Evolutionary conservation across 2,329 filamentous ascomycete species (phyloP), one percentile per base, ranked within the genome.

Genomic region (Rachicladosporium sp.): DNA sequence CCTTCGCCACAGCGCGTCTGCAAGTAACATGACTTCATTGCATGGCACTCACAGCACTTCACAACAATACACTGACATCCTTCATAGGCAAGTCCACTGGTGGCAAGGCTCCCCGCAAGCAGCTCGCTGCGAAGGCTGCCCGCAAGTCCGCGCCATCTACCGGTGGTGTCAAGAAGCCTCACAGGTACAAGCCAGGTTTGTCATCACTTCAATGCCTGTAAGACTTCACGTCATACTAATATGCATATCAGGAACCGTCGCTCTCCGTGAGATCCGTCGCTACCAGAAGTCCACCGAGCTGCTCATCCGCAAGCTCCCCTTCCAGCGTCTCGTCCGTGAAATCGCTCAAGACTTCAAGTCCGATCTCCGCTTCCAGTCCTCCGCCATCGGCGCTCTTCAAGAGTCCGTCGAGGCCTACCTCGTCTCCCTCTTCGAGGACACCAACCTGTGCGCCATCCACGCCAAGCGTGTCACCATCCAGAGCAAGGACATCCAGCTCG

Each of bases 61-160:
- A 42, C 43, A 40, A 38, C 44, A 48, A 37, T 43, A 45, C 40
- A 41, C 56, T 61, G 54, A 66, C 59, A 54, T 45, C 43, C 44
- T 44, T 42, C 44, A 64, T 59, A 77, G 76, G 77, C 67, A 82
- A 94, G 71, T 78, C 74, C 63, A 78, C 75, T 64, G 76, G 76
- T 78, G 76, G 76, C 71, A 80, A 80, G 68, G 76, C 76, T 60
- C 76, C 76, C 55, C 74, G 76, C 70, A 98, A 98, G 85, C 88
- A 95, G 79, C 87, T 96, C 62, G 89, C 89, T 58, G 94, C 88
- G 76, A 95, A 95, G 84, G 91, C 89, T 54, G 89, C 91, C 61
- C 88, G 91, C 74, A 98, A 98, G 81, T 87, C 82, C 58, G 89
- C 91, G 46, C 91, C 91, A 56, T 94, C 87, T 49, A 96, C 91